Evolutionary conservation across 768 basidiomycete genomes (phyloP), one percentile per base, ranked within the genome.

Genomic region (Naganishia vaughanmartiniae): DNA sequence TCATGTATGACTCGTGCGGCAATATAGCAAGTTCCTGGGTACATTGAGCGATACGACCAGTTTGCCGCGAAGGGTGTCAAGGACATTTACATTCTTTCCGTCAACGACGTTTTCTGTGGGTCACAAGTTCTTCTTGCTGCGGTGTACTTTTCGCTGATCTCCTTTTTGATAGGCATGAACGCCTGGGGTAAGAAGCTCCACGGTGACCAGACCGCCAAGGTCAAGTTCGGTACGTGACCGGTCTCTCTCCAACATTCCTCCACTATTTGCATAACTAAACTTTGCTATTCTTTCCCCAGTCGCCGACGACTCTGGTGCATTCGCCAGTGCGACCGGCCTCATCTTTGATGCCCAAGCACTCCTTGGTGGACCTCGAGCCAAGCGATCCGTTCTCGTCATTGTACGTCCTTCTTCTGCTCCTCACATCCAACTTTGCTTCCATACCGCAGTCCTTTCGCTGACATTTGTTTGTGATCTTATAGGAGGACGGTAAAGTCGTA

Each of bases 41-140:
- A 89, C 83, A 85, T 92, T 73, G 78, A 85, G 67, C 84, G 84
- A 66, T 89, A 86, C 79, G 85, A 88, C 17, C 83, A 88, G 76
- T 90, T 90, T 86, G 88, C 87, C 82, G 85, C 83, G 3, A 92
- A 91, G 80, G 92, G 90, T 14, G 82, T 92, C 76, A 85, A 87
- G 70, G 84, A 86, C 65, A 86, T 79, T 72, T 89, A 87, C 72
- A 85, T 93, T 67, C 81, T 93, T 67, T 83, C 87, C 30, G 88
- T 90, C 69, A 93, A 93, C 79, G 92, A 94, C 77, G 84, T 85
- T 9, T 93, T 89, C 60, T 63, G 60, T 36, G 45, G n/a, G 53
- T 30, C 45, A 19, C 26, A 24, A 17, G 19, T 14, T n/a, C n/a
- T n/a, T 51, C 48, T 14, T 51, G 21, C 12, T 1, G 48, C 48